Percentiles rank a stretch among this genome's conserved stretches.
Conservation (phyloP, 2,329 filamentous ascomycete genomes). For the Sclerotinia trifoliorum region DNA sequence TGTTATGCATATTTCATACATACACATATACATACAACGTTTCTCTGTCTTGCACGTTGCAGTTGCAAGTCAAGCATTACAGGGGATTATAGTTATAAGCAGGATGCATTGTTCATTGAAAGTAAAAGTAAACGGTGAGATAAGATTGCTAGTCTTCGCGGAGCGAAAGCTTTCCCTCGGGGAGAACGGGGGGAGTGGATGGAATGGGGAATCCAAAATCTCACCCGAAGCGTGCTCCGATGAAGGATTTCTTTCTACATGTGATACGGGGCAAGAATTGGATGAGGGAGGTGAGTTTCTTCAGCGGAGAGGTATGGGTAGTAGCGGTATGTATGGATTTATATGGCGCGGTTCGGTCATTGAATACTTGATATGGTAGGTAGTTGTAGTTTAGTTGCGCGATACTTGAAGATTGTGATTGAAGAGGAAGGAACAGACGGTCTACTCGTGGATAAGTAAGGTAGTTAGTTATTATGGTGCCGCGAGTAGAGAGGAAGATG, state of each 20-base stretch:
- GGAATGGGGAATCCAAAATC: neutral
- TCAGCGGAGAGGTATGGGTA: neutral
- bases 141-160: slow-evolving; percentile 6
- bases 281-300: neutral
- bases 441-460: neutral
- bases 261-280: neutral
- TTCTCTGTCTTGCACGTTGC: neutral
- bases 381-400: neutral
- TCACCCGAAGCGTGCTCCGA: neutral
- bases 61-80: neutral
- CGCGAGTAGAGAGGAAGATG: neutral
- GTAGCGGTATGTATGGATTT: neutral
- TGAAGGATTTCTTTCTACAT: neutral
- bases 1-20: neutral
- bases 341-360: neutral
- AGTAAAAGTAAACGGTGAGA: neutral
- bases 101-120: too few relatives aligned
- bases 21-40: neutral
- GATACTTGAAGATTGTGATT: neutral
- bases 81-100: neutral
- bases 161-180: neutral
- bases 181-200: neutral
- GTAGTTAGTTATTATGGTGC: neutral
- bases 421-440: neutral
- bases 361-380: neutral